Base-by-base conservation (phyloP, 192 early-diverging fungal genomes). In the Coemansia sp. region DNA sequence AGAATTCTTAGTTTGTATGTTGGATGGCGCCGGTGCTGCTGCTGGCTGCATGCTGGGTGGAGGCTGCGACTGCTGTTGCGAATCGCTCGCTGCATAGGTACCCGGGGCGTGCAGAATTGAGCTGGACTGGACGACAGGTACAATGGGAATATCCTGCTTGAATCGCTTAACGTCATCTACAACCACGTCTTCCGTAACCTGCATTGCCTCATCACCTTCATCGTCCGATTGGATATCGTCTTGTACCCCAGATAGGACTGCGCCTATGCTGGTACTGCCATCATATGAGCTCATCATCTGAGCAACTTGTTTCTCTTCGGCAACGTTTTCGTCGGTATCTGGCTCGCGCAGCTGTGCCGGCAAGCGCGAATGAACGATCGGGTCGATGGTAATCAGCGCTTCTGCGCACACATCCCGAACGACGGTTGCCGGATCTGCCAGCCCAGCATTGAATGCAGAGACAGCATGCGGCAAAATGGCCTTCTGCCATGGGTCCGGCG, bases 341-440 rank as follows among this genome's bases (percentile, higher is more conserved):
- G 70, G 77, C 14, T 53, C 71, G 12, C 77, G 62, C 42, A 73
- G 58, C 62, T 79, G 77, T 11, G 77, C 77, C 12, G 78, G 78
- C 3, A 80, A 61, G 1, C 68, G 62, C 2, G 68, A 50, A 28
- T 80, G 78, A 19, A 80, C 31, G 25, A 80, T 67, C 16, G 73
- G 71, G 14, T 75, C 73, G 35, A 71, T 59, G 0, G 58, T 53
- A 6, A 43, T 14, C 5, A 80, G 58, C 0, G 69, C 65, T 3
- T 47, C 33, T 1, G 32, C 23, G 40, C 78, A 75, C 18, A 56
- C 55, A 4, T 18, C 33, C 18, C 62, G 73, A 16, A 80, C 59
- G 2, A 29, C 45, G 7, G 40, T 30, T 2, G 78, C 75, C 2
- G 53, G 22, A 32, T 68, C 62, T 0, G 29, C 49, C 19, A 71